Percentiles rank a stretch among this genome's conserved stretches.
Evolutionary conservation across 78 protist genomes (phyloP).

Genomic region (Andalucia godoyi): DNA sequence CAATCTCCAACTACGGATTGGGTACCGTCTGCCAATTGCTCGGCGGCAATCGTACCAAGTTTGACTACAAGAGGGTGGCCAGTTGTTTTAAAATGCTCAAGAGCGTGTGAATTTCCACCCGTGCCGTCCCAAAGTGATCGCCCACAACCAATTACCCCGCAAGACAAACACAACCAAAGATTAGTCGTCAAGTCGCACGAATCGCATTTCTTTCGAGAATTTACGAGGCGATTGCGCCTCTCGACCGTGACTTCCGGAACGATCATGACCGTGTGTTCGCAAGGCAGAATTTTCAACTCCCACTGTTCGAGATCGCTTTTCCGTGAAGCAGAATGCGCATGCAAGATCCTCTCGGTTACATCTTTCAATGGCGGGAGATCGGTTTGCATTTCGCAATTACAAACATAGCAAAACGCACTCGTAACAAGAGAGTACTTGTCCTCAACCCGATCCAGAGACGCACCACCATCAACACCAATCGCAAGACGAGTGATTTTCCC

Average conservation of each 20-base stretch:
- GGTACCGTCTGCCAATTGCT: conserved; percentile 15
- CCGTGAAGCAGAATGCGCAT: conserved; percentile 35
- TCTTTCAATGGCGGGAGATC: neutral
- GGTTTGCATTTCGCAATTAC: too few species aligned
- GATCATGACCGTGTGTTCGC: neutral
- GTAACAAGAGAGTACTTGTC: too few species aligned
- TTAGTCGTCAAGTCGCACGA: conserved; percentile 35
- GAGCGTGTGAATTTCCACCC: conserved; percentile 82
- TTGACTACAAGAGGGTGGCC: conserved; percentile 79
- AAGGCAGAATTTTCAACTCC: neutral
- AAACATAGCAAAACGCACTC: too few species aligned
- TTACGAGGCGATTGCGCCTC: neutral
- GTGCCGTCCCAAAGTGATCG: conserved; percentile 56
- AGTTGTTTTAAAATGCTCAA: conserved; percentile 61
- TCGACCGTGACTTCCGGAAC: neutral
- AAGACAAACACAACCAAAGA: conserved; percentile 81
- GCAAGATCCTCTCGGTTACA: conserved; percentile 26
- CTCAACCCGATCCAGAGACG: too few species aligned
- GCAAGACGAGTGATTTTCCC: too few species aligned
- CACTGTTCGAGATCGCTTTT: neutral
- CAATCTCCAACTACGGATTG: conserved; percentile 41
- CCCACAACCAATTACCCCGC: conserved; percentile 82
- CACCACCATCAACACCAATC: too few species aligned
- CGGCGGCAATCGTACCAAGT: conserved; percentile 87
- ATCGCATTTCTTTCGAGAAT: neutral